Percentiles rank a stretch among this genome's conserved stretches.
These are phyloP conservation scores for Hyphopichia wangnamkhiaoensis DNA, from an alignment of 1,139 yeast genomes.

Conservation along the genomic window DNA sequence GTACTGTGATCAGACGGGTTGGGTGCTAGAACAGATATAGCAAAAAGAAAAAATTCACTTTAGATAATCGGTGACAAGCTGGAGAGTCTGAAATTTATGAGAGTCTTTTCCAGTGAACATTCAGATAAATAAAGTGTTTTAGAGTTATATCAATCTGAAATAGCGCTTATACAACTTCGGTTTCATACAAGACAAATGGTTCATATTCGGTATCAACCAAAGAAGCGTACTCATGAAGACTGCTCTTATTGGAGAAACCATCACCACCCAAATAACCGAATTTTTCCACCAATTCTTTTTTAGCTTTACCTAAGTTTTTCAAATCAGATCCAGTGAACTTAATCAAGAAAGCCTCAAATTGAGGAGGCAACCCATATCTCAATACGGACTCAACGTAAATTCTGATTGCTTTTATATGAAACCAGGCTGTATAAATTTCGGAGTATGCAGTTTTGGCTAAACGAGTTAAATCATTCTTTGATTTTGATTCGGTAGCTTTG, in stretches of 20 bases:
- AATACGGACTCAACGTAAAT: conserved; percentile 67
- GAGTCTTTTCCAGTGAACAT: too few relatives aligned
- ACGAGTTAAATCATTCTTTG: conserved; percentile 78
- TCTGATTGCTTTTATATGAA: conserved; percentile 73
- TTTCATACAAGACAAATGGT: conserved; percentile 84
- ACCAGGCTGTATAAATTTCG: conserved; percentile 83
- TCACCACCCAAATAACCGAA: conserved; percentile 92
- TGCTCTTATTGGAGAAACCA: conserved; percentile 68
- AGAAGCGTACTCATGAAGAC: conserved; percentile 83
- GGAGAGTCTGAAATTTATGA: too few relatives aligned
- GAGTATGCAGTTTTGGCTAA: conserved; percentile 85
- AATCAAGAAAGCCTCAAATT: conserved; percentile 67
- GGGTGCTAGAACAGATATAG: too few relatives aligned
- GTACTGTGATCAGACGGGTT: too few relatives aligned
- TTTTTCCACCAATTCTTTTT: conserved; percentile 65
- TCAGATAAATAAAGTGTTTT: conserved; percentile 1
- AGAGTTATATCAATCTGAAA: background rate
- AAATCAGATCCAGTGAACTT: conserved; percentile 39
- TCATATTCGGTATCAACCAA: conserved; percentile 93
- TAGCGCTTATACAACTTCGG: conserved; percentile 33
- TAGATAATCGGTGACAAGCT: too few relatives aligned
- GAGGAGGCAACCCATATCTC: conserved; percentile 96
- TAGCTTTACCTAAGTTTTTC: conserved; percentile 56
- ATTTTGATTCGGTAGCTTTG: conserved; percentile 67
- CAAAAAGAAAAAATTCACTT: too few relatives aligned